phyloP scores from a whole-genome alignment of 2,329 filamentous ascomycete species.

The Leptoxyphium fumago region DNA sequence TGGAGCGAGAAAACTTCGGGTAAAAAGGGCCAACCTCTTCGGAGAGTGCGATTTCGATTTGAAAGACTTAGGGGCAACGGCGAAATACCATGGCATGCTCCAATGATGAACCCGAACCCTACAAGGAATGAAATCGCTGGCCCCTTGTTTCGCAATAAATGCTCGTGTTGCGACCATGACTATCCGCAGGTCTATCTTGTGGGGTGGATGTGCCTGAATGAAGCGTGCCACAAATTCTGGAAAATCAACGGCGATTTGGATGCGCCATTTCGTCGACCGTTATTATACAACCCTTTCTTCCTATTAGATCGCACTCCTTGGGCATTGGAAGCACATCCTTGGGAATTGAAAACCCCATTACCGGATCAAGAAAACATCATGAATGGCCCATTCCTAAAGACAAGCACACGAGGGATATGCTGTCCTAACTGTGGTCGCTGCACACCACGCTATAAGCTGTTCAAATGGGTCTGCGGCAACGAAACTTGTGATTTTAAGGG shows the following conservation, averaged over 20 bases:
- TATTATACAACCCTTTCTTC: conserved; percentile 44
- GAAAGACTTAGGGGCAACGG: conserved; percentile 45
- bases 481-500: conserved; percentile 29
- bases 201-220: conserved; percentile 45
- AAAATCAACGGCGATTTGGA: conserved; percentile 21
- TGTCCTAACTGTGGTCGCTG: conserved; percentile 51
- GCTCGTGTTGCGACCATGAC: conserved; percentile 14
- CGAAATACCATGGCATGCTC: conserved; percentile 33
- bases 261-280: conserved; percentile 12
- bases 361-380: conserved; percentile 23
- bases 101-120: conserved; percentile 4
- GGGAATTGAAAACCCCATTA: conserved; percentile 26
- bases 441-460: conserved; percentile 45
- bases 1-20: conserved; percentile 46
- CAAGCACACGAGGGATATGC: conserved; percentile 48
- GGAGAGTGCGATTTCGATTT: conserved; percentile 44
- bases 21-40: conserved; percentile 9
- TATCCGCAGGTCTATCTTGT: conserved; percentile 28
- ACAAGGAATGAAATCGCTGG: conserved; percentile 16
- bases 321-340: conserved; percentile 22
- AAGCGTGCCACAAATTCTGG: conserved; percentile 42
- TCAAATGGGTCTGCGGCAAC: conserved; percentile 45
- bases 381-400: conserved; percentile 34
- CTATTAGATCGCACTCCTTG: conserved; percentile 38
- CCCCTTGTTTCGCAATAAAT: conserved; percentile 21